A percentile compares a stretch with the other conserved stretches of the same genome.
phyloP scores from a whole-genome alignment of 2,329 filamentous ascomycete genomes.

The Aspergillus calidoustus region DNA sequence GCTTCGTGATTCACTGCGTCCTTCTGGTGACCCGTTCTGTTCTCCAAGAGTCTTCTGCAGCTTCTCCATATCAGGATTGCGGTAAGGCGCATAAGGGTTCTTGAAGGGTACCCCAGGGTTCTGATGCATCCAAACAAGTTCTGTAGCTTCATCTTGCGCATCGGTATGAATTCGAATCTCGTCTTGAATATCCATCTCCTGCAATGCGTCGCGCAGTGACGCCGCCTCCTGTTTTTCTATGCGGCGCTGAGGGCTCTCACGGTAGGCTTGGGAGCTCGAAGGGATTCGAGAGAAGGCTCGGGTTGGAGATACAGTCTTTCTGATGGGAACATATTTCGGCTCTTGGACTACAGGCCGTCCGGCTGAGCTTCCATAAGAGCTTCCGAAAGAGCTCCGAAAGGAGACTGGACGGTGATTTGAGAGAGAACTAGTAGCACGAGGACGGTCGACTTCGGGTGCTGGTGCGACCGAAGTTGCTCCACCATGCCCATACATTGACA shows the following conservation, averaged over 20 bases:
- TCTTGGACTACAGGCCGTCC: slow-evolving; percentile 47
- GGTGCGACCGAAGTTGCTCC: slow-evolving; percentile 25
- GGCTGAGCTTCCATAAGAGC: slow-evolving; percentile 32
- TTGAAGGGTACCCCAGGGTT: slow-evolving; percentile 56
- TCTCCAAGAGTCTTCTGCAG: slow-evolving; percentile 50
- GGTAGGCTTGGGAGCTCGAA: slow-evolving; percentile 51
- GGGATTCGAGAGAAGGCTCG: slow-evolving; percentile 37
- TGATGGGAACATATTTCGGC: slow-evolving; percentile 36
- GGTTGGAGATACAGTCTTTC: slow-evolving; percentile 44
- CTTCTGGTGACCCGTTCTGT: slow-evolving; percentile 49
- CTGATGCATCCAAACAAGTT: slow-evolving; percentile 67
- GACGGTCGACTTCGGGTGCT: slow-evolving; percentile 30
- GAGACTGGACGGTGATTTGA: slow-evolving; percentile 43
- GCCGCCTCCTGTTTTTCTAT: slow-evolving; percentile 64
- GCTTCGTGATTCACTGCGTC: slow-evolving; percentile 33
- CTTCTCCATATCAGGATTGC: slow-evolving; percentile 47
- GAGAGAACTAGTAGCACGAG: slow-evolving; percentile 46
- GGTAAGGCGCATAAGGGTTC: slow-evolving; percentile 54
- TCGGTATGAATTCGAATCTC: slow-evolving; percentile 59
- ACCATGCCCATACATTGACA: slow-evolving; percentile 41
- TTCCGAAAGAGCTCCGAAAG: slow-evolving; percentile 33
- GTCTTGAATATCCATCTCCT: slow-evolving; percentile 62
- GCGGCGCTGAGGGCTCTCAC: slow-evolving; percentile 59
- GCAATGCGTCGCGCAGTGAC: slow-evolving; percentile 60
- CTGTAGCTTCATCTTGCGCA: slow-evolving; percentile 66